Percentiles rank a stretch among this genome's conserved stretches.
Conservation (phyloP, 257 asterid species). For the Solanum pinnatisectum region DNA sequence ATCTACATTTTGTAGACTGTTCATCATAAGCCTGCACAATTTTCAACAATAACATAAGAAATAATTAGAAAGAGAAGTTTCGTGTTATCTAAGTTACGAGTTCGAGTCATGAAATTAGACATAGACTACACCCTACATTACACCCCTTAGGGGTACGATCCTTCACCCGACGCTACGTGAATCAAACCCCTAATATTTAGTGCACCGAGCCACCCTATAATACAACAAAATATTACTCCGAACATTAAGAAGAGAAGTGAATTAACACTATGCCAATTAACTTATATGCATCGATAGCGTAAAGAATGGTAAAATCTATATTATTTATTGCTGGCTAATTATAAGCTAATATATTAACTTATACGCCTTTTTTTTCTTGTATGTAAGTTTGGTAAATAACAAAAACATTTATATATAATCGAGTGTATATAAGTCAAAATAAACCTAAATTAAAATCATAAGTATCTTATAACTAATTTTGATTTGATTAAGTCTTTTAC, state of each 20-base stretch:
- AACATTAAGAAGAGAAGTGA: background rate
- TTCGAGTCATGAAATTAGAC: background rate
- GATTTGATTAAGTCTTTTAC: background rate
- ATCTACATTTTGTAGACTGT: slow-evolving; percentile 59
- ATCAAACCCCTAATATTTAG: too few species aligned
- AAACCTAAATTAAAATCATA: too few species aligned
- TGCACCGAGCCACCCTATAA: rapidly evolving
- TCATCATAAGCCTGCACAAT: slow-evolving; percentile 44
- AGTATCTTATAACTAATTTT: background rate
- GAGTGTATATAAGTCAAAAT: background rate
- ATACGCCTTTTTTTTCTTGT: too few species aligned
- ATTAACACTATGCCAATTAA: too few species aligned
- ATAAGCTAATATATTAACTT: background rate
- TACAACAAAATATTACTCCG: too few species aligned
- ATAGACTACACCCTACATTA: too few species aligned
- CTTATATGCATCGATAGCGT: background rate
- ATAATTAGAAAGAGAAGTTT: background rate
- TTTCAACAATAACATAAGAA: background rate
- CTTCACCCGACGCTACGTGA: background rate
- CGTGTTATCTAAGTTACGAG: too few species aligned
- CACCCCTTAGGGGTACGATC: background rate
- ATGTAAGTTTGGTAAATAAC: too few species aligned
- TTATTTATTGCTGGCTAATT: background rate
- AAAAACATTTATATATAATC: too few species aligned
- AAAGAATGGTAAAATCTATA: background rate